Conservation (phyloP, 2,329 filamentous ascomycete species). For the Penicillium sp. region DNA sequence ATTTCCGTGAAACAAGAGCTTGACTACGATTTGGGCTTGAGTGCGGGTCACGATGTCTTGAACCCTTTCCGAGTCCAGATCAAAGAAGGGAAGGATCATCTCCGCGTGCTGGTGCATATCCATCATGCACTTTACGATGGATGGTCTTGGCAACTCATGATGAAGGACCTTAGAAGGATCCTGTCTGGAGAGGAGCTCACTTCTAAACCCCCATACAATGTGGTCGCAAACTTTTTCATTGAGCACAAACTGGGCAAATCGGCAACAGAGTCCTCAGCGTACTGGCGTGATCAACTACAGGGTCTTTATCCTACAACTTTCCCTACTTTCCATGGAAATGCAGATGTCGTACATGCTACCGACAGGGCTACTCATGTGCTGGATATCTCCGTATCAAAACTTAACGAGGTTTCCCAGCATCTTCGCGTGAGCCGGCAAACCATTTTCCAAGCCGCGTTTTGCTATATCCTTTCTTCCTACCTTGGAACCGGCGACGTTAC, state of each 20-base stretch:
- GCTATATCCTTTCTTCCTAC: conserved; percentile 64
- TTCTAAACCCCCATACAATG: conserved; percentile 57
- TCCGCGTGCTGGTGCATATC: conserved; percentile 53
- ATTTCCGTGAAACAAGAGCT: conserved; percentile 46
- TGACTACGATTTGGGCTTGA: conserved; percentile 39
- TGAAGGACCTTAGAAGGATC: conserved; percentile 62
- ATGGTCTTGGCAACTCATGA: conserved; percentile 80
- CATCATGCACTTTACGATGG: conserved; percentile 89
- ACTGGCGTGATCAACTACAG: conserved; percentile 67
- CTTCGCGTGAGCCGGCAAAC: conserved; percentile 62
- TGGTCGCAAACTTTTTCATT: conserved; percentile 54
- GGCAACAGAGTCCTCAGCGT: conserved; percentile 50
- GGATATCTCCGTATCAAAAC: conserved; percentile 29
- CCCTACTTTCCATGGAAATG: conserved; percentile 56
- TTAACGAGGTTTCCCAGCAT: conserved; percentile 38
- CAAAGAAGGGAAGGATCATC: conserved; percentile 13
- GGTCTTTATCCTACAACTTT: conserved; percentile 54
- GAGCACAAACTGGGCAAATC: conserved; percentile 25
- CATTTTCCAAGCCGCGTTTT: conserved; percentile 70
- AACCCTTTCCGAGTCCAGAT: conserved; percentile 65
- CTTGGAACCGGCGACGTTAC: conserved; percentile 63
- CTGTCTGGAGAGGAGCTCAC: conserved; percentile 35
- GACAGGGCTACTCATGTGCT: conserved; percentile 29
- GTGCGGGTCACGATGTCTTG: conserved; percentile 42
- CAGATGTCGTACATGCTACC: conserved; percentile 26